Evolutionary conservation across 306 rosid genomes (phyloP).

Genomic region (Potentilla sterilis): DNA sequence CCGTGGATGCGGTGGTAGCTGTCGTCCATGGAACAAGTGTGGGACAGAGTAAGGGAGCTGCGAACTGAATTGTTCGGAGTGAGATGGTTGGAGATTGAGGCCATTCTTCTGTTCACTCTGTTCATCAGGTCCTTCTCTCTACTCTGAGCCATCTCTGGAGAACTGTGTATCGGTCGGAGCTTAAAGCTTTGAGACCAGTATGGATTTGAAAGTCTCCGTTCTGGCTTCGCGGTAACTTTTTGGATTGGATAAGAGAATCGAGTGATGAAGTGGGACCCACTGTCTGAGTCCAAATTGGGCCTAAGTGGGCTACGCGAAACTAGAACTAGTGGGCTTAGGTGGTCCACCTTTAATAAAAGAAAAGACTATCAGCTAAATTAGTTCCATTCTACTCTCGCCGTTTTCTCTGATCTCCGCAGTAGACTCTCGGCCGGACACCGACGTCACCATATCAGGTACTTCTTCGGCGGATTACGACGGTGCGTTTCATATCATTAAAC

Average conservation of each 20-base stretch:
- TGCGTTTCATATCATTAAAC: not conserved
- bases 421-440: too few relatives aligned
- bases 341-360: too few relatives aligned
- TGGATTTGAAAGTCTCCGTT: not conserved
- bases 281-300: too few relatives aligned
- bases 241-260: conserved; percentile 3
- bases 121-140: conserved; percentile 39
- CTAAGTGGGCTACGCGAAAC: too few relatives aligned
- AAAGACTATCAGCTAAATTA: too few relatives aligned
- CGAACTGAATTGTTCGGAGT: conserved; percentile 20
- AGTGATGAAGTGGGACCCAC: too few relatives aligned
- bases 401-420: too few relatives aligned
- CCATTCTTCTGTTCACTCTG: conserved; percentile 49
- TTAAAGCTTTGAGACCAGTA: not conserved
- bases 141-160: conserved; percentile 31
- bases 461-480: not conserved
- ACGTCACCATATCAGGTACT: too few relatives aligned
- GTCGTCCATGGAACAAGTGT: conserved; percentile 50
- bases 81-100: conserved; percentile 59
- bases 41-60: conserved; percentile 17
- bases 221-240: not conserved
- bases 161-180: not conserved
- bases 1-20: conserved; percentile 66
- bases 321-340: too few relatives aligned
- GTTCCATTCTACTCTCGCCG: too few relatives aligned